Conservation (phyloP, 208 protist genomes). For the Leishmania braziliensis region DNA sequence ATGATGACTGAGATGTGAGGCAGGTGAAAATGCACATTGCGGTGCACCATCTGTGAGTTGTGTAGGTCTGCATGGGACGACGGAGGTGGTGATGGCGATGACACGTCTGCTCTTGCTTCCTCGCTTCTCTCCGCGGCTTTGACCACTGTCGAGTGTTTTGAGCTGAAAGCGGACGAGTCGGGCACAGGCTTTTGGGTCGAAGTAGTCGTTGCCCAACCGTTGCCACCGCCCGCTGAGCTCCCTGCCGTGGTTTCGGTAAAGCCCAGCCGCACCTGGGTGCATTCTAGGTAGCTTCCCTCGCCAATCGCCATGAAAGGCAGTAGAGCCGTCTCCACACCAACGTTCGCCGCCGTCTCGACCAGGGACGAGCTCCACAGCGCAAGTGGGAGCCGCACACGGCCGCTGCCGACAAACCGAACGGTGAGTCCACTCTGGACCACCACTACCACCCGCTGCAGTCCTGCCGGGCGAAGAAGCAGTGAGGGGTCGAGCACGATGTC, state of each 20-base stretch:
- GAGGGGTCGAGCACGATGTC: conserved; percentile 49
- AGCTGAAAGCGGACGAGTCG: neutral
- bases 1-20: conserved; percentile 29
- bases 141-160: neutral
- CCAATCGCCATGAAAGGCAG: conserved; percentile 73
- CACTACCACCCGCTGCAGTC: conserved; percentile 47
- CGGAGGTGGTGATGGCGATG: neutral
- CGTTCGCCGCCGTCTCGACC: conserved; percentile 30
- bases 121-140: neutral
- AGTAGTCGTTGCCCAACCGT: neutral
- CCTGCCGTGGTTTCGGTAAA: conserved; percentile 29
- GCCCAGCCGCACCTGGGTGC: conserved; percentile 48
- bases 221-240: neutral
- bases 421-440: conserved; percentile 72
- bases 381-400: conserved; percentile 59
- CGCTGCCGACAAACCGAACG: conserved; percentile 60
- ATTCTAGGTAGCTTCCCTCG: conserved; percentile 78
- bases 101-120: neutral
- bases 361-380: conserved; percentile 27
- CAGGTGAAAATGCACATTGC: conserved; percentile 25
- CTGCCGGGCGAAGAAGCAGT: conserved; percentile 26
- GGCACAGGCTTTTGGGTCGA: neutral
- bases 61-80: neutral
- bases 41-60: conserved; percentile 12
- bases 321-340: conserved; percentile 48